phyloP scores from a whole-genome alignment of 2,329 filamentous ascomycete species.

The Aspergillus novofumigatus region DNA sequence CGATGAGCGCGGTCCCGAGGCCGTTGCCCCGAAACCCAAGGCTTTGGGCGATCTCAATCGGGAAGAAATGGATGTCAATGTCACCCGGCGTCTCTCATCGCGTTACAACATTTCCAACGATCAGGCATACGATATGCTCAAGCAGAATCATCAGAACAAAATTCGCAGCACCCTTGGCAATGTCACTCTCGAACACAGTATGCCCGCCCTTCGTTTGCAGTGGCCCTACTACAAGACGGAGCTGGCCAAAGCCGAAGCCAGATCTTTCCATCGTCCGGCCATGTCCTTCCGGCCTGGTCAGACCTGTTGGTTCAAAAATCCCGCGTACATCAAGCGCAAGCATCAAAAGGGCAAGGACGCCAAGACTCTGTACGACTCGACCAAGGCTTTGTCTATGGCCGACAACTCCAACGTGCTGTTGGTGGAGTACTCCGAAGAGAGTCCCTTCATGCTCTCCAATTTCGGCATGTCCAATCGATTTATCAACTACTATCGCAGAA shows the following conservation, averaged over 20 bases:
- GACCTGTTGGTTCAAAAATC: constrained; percentile 67
- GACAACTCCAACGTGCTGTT: constrained; percentile 87
- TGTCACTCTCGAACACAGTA: constrained; percentile 87
- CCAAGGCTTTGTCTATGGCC: constrained; percentile 76
- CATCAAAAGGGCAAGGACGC: constrained; percentile 74
- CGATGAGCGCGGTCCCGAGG: constrained; percentile 67
- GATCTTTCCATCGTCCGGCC: constrained; percentile 80
- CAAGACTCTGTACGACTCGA: constrained; percentile 72
- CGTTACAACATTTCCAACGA: constrained; percentile 97
- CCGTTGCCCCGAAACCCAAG: constrained; percentile 52
- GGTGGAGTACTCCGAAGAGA: constrained; percentile 93
- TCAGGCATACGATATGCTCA: constrained; percentile 88
- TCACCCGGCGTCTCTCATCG: constrained; percentile 68
- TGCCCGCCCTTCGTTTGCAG: constrained; percentile 84
- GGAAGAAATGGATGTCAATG: constrained; percentile 63
- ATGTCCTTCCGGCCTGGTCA: constrained; percentile 69
- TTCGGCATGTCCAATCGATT: constrained; percentile 96
- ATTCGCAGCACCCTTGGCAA: constrained; percentile 88
- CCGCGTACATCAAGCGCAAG: constrained; percentile 73
- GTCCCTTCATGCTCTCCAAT: constrained; percentile 85
- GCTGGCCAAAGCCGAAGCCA: constrained; percentile 64
- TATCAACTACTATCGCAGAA: constrained; percentile 93
- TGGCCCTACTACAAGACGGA: constrained; percentile 96
- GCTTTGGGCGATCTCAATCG: constrained; percentile 31
- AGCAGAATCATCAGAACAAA: constrained; percentile 95